Percentiles rank a stretch among this genome's conserved stretches.
phyloP scores from a whole-genome alignment of 2,329 filamentous ascomycete genomes.

The Fusarium acutatum region DNA sequence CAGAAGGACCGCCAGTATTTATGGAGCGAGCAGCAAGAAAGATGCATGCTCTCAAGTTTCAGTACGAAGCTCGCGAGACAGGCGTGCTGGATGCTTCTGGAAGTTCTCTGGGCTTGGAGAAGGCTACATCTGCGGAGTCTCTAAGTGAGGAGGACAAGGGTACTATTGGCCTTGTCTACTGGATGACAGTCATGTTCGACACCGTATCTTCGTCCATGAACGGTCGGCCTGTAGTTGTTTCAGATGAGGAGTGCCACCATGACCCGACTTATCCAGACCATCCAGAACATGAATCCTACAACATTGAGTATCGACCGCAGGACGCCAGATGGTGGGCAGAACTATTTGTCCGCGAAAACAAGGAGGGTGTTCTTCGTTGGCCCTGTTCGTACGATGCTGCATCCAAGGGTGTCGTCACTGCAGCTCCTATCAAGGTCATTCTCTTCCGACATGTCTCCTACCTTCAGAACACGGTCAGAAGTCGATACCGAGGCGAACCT shows the following conservation, averaged over 20 bases:
- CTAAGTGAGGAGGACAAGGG: conserved; percentile 46
- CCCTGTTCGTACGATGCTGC: conserved; percentile 64
- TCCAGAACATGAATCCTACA: conserved; percentile 28
- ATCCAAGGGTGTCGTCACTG: conserved; percentile 57
- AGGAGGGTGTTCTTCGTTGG: conserved; percentile 51
- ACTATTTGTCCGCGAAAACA: conserved; percentile 46
- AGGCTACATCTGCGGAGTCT: conserved; percentile 28
- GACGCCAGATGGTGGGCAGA: conserved; percentile 46
- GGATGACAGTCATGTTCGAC: conserved; percentile 69
- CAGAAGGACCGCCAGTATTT: conserved; percentile 42
- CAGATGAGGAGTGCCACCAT: conserved; percentile 52
- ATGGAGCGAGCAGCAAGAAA: conserved; percentile 51
- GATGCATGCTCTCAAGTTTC: conserved; percentile 49
- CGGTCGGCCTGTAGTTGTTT: conserved; percentile 46
- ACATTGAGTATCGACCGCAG: conserved; percentile 30
- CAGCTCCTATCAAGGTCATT: conserved; percentile 66
- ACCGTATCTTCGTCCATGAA: conserved; percentile 65
- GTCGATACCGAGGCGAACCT: conserved; percentile 46
- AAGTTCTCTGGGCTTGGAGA: conserved; percentile 39
- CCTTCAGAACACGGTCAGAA: conserved; percentile 61
- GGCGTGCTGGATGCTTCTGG: conserved; percentile 39
- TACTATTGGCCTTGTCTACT: conserved; percentile 66
- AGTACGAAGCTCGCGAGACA: conserved; percentile 43
- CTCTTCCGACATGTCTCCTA: conserved; percentile 64
- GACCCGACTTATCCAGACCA: conserved; percentile 42